Evolutionary conservation across 306 rosid species (phyloP), one percentile per base, ranked within the genome.

Genomic region (Castanea sativa): DNA sequence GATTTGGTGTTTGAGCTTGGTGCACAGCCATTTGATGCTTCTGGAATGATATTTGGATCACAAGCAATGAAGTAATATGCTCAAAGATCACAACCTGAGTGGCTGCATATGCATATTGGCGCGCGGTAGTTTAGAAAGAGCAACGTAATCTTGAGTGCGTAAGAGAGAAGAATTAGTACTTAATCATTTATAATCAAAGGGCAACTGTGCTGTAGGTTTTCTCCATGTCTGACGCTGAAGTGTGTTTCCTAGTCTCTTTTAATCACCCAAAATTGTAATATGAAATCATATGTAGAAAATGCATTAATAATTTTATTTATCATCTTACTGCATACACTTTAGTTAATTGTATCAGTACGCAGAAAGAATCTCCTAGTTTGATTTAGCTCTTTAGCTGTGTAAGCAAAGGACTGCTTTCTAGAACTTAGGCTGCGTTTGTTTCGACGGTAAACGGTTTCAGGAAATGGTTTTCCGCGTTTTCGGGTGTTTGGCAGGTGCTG

Each of bases 21-120:
- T 25, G 75, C 81, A 45, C 94, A 88, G 85, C 78, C 92, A 78
- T 88, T 85, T 74, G 98, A 93, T 73, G 84, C 86, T 73, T 83
- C 97, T 5, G 92, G 91, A 73, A 83, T 90, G 82, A 81, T 93
- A 83, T 91, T 91, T 80, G 97, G 93, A 33, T 73, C 90, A 52
- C 96, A 93, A 85, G 78, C 90, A 67, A 75, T 80, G 33, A 91
- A 91, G 81, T 92, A 87, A 13, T 93, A 86, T 84, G 80, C 63
- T 70, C 88, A 90, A 81, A 92, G 45, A 2, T 38, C 45, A 38
- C 45, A 7, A 38, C 11, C 45, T 38, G 45, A 38, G 7, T 38
- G 45, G 11, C 45, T 38, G 45, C 45, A 38, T 38, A 38, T 38
- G 84, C 77, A 95, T 85, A 74, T 91, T 29, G 89, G 92, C 75